Conservation (phyloP, 208 protist species). For the Acanthamoeba triangularis region DNA sequence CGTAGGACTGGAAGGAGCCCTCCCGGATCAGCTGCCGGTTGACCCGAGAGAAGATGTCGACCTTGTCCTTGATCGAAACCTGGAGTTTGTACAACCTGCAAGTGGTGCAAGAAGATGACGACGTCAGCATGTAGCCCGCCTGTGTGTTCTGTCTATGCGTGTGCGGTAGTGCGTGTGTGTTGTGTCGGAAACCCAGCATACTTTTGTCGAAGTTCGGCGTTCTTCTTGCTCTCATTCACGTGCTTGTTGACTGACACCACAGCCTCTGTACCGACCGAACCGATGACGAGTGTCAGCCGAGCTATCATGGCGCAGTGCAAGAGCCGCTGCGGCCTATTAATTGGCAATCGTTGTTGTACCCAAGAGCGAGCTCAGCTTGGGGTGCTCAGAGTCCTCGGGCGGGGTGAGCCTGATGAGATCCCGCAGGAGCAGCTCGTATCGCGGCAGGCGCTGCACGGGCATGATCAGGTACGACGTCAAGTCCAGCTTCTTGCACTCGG, state of each 20-base stretch:
- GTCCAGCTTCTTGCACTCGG: slow-evolving; percentile 29
- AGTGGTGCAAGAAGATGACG: not conserved
- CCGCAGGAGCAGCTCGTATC: not conserved
- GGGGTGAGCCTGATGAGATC: not conserved
- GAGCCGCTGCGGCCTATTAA: too few relatives aligned
- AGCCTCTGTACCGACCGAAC: not conserved
- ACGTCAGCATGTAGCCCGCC: not conserved
- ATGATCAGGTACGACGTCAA: slow-evolving; percentile 10
- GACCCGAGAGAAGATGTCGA: slow-evolving; percentile 27
- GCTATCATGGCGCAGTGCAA: too few relatives aligned
- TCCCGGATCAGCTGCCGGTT: not conserved
- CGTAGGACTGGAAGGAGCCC: not conserved
- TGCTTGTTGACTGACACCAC: not conserved
- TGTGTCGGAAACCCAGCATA: too few relatives aligned
- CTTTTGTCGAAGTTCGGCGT: not conserved
- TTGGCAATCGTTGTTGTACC: not conserved
- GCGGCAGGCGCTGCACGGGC: slow-evolving; percentile 1
- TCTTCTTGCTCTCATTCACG: slow-evolving; percentile 38
- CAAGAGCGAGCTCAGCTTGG: not conserved
- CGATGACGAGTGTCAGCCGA: too few relatives aligned
- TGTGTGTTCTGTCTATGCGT: too few relatives aligned
- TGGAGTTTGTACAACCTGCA: not conserved
- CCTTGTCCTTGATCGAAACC: not conserved
- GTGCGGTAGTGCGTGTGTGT: too few relatives aligned
- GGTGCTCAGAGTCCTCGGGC: not conserved